Conservation (phyloP, 495 filamentous ascomycete genomes). For the Xylaria bambusicola region DNA sequence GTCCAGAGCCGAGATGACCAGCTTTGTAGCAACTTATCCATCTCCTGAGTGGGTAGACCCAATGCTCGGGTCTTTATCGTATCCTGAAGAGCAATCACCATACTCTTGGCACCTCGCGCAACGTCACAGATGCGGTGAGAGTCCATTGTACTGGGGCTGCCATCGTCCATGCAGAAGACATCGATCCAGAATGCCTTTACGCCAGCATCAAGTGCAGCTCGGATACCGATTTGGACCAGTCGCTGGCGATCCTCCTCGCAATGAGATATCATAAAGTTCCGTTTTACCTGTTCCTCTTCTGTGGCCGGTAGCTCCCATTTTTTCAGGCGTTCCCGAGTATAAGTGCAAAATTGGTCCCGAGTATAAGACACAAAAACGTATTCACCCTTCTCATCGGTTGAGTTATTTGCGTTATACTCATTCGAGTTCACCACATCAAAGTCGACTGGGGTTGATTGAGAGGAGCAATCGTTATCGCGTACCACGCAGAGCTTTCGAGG, state of each 20-base stretch:
- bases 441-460: too few species aligned
- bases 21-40: constrained; percentile 14
- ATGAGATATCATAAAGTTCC: too few species aligned
- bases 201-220: constrained; percentile 7
- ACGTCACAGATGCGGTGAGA: constrained; percentile 23
- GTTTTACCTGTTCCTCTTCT: too few species aligned
- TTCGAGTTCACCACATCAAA: too few species aligned
- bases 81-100: constrained; percentile 18
- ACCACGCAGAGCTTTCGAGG: too few species aligned
- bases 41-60: neutral
- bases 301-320: neutral
- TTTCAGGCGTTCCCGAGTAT: neutral
- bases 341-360: constrained; percentile 13
- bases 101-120: constrained; percentile 15
- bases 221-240: constrained; percentile 10
- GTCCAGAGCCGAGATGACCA: constrained; percentile 54
- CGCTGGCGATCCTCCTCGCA: constrained; percentile 1
- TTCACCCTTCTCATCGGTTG: too few species aligned
- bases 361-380: constrained; percentile 19
- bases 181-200: constrained; percentile 20
- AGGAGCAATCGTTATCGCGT: too few species aligned
- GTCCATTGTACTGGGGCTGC: constrained; percentile 8
- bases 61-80: neutral
- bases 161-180: constrained; percentile 18
- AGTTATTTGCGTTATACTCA: too few species aligned